Evolutionary conservation across 345 rosid species (phyloP), one percentile per base, ranked within the genome.

Genomic region (Euphorbia tirucalli): DNA sequence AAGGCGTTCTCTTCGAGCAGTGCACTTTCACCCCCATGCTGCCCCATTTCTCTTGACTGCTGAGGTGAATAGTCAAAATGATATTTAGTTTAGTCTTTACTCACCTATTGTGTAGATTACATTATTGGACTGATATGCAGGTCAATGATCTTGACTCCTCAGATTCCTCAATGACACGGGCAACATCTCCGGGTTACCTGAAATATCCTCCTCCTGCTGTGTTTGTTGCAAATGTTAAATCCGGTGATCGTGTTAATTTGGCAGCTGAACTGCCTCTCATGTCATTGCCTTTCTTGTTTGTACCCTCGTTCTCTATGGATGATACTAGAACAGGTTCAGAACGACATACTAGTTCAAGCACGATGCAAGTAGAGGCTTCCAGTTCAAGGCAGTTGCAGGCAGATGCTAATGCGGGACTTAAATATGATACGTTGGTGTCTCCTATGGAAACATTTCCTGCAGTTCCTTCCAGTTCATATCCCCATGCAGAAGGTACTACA

Each of bases 141-240:
- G 90, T 87, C 80, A 89, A 87, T 78, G 95, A 89, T 79, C 90
- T 89, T 75, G 92, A 86, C 83, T 83, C 88, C 39, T 75, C 95
- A 74, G 95, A 87, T 77, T 85, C 92, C 28, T 75, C 81, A 19
- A 86, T 87, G 89, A 76, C 90, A 46, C 78, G 74, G 19, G 95
- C 92, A 74, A 87, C 92, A 68, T 81, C 89, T 31, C 87, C 85
- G 32, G 90, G 92, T 52, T 86, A 86, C 78, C 73, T 82, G 82
- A 85, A 58, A 60, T 86, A 89, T 81, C 88, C 95, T 44, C 88
- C 87, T 19, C 88, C 95, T 69, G 79, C 83, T 76, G 83, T 89
- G 62, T 85, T 84, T 70, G 72, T 87, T 71, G 77, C 89, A 73
- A 84, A 83, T 81, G 79, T 79, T 68, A 86, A 84, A 75, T 71